Evolutionary conservation across 768 basidiomycete genomes (phyloP).

Genomic region (Mycena polygramma): DNA sequence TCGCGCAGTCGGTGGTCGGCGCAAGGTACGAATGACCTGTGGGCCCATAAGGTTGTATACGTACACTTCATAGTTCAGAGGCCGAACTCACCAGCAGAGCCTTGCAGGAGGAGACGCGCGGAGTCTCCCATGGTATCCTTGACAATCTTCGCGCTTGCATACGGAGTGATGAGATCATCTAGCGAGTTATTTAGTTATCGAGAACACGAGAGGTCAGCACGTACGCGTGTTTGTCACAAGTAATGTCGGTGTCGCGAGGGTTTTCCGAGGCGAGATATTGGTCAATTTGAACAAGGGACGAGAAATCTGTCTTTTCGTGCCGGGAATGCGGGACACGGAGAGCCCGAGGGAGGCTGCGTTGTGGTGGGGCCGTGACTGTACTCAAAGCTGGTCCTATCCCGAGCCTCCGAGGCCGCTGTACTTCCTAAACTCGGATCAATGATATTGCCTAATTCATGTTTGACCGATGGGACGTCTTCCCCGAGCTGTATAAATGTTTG

Average conservation of each 20-base stretch:
- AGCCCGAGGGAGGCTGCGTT: too few relatives aligned
- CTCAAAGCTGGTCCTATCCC: too few relatives aligned
- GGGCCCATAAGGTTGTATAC: neutral
- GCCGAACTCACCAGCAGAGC: conserved; percentile 21
- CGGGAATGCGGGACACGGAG: too few relatives aligned
- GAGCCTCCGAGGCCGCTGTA: too few relatives aligned
- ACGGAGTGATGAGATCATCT: conserved; percentile 37
- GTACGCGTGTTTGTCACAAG: conserved; percentile 32
- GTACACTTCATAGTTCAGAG: too few relatives aligned
- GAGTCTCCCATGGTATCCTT: conserved; percentile 33
- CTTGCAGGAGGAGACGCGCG: conserved; percentile 33
- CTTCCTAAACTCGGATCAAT: too few relatives aligned
- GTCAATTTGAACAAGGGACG: neutral
- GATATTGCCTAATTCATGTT: too few relatives aligned
- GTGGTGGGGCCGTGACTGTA: too few relatives aligned
- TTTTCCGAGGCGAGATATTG: conserved; percentile 23
- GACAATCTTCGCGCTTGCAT: conserved; percentile 27
- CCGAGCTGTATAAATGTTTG: too few relatives aligned
- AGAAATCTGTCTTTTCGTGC: neutral
- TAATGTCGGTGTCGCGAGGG: conserved; percentile 32
- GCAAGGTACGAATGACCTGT: conserved; percentile 35
- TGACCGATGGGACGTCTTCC: too few relatives aligned
- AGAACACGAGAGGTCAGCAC: neutral
- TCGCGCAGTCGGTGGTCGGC: conserved; percentile 28
- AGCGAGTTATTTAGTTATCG: neutral